These are phyloP conservation scores for Tillandsia leiboldiana DNA, from an alignment of 176 grass and related monocot species.

Conservation along the genomic window DNA sequence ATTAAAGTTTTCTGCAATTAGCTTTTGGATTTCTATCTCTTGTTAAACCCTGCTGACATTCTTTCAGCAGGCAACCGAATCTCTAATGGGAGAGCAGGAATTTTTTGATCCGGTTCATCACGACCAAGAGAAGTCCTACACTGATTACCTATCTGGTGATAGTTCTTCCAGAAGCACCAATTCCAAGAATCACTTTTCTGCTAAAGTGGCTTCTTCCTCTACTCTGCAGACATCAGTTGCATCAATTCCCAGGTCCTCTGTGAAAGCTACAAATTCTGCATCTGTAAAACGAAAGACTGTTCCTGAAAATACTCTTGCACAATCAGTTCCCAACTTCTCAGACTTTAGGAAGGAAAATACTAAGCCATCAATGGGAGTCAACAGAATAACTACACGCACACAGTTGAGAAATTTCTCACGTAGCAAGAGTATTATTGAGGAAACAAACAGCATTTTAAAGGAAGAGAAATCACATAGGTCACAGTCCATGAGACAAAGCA, in stretches of 20 bases:
- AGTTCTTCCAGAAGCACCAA: slow-evolving; percentile 65
- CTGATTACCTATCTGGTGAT: slow-evolving; percentile 72
- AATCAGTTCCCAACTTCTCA: slow-evolving; percentile 75
- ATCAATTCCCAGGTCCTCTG: slow-evolving; percentile 46
- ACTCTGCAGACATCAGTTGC: slow-evolving; percentile 38
- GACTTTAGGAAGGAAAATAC: slow-evolving; percentile 97
- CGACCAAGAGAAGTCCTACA: slow-evolving; percentile 25
- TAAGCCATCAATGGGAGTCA: slow-evolving; percentile 49
- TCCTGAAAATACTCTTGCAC: slow-evolving; percentile 65
- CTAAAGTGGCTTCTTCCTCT: slow-evolving; percentile 40
- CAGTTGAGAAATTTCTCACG: slow-evolving; percentile 51
- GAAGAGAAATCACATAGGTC: slow-evolving; percentile 64
- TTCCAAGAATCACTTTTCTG: slow-evolving; percentile 56
- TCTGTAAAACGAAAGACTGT: slow-evolving; percentile 43
- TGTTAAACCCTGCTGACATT: slow-evolving; percentile 21
- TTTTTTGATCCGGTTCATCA: slow-evolving; percentile 12
- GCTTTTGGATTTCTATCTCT: neutral
- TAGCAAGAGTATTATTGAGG: slow-evolving; percentile 82
- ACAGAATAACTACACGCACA: slow-evolving; percentile 37
- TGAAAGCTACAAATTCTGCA: slow-evolving; percentile 36
- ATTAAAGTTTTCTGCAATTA: too few species aligned
- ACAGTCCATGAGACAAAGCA: slow-evolving; percentile 75
- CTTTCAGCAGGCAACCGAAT: slow-evolving; percentile 44
- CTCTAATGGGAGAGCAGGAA: slow-evolving; percentile 59
- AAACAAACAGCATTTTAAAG: slow-evolving; percentile 50